Conservation (phyloP, 352 stramenopile genomes). For the Globisporangium abappressorium region DNA sequence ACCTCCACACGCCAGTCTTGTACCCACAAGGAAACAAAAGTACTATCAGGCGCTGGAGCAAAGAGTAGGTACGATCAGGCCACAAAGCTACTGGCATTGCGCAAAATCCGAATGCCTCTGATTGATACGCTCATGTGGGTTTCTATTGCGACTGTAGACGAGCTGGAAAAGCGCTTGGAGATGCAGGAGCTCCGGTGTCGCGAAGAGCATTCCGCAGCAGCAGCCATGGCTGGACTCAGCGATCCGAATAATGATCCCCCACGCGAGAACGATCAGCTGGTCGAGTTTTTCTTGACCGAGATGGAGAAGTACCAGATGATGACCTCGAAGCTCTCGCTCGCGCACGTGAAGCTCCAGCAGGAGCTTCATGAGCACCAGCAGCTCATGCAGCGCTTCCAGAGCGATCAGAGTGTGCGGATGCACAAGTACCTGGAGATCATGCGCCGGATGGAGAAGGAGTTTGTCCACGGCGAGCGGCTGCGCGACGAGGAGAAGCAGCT, state of each 20-base stretch:
- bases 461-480: constrained; percentile 27
- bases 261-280: constrained; percentile 30
- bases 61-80: constrained; percentile 18
- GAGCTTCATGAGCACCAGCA: constrained; percentile 26
- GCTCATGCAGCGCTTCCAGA: constrained; percentile 25
- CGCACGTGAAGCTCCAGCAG: constrained; percentile 27
- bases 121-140: background rate
- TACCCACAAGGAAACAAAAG: background rate
- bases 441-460: constrained; percentile 38
- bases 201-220: constrained; percentile 1
- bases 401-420: constrained; percentile 31
- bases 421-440: constrained; percentile 36
- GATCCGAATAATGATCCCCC: constrained; percentile 1
- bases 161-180: constrained; percentile 31
- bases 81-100: background rate
- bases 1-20: background rate
- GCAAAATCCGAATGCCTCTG: too few species aligned
- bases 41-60: background rate
- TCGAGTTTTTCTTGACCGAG: constrained; percentile 47
- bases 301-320: constrained; percentile 43
- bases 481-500: constrained; percentile 36
- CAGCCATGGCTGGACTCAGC: background rate
- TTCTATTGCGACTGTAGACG: constrained; percentile 9
- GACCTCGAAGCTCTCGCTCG: constrained; percentile 24
- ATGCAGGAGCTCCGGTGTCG: constrained; percentile 29